Evolutionary conservation across 441 rosid genomes (phyloP).

Genomic region (Bocquillonia castaneifolia): DNA sequence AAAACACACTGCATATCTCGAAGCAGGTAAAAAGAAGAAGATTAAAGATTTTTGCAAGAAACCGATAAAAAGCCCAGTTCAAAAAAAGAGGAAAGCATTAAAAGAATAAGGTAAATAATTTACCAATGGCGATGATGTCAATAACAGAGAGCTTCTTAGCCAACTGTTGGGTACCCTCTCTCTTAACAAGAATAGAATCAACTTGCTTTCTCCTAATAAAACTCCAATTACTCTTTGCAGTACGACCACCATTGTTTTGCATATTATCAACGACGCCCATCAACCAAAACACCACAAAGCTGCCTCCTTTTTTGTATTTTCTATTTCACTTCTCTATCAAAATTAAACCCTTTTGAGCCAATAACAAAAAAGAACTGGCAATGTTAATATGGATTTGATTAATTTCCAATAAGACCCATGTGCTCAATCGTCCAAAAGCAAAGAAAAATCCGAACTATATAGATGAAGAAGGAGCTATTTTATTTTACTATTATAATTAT

Average conservation of each 20-base stretch:
- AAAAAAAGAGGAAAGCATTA: background rate
- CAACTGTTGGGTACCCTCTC: slow-evolving; percentile 38
- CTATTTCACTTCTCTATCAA: background rate
- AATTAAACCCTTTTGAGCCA: background rate
- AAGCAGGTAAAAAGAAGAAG: background rate
- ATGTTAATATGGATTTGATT: no score
- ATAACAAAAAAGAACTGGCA: no score
- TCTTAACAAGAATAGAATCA: slow-evolving; percentile 46
- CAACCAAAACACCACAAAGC: background rate
- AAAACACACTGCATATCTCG: background rate
- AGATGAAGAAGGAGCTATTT: no score
- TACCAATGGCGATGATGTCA: slow-evolving; percentile 87
- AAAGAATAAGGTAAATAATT: background rate
- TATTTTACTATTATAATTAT: no score
- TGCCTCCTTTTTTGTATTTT: background rate
- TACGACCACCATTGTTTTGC: slow-evolving; percentile 35
- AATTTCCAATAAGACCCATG: no score
- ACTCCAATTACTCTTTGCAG: slow-evolving; percentile 29
- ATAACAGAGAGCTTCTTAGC: slow-evolving; percentile 70
- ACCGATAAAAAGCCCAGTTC: background rate
- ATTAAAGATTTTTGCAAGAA: background rate
- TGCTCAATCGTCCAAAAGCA: no score
- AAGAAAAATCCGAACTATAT: no score
- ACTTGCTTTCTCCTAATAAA: slow-evolving; percentile 82
- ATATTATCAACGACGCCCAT: slow-evolving; percentile 48